Percentiles rank a stretch among this genome's conserved stretches.
Conservation (phyloP, 129 eudicot genomes). For the Helichrysum umbraculigerum region DNA sequence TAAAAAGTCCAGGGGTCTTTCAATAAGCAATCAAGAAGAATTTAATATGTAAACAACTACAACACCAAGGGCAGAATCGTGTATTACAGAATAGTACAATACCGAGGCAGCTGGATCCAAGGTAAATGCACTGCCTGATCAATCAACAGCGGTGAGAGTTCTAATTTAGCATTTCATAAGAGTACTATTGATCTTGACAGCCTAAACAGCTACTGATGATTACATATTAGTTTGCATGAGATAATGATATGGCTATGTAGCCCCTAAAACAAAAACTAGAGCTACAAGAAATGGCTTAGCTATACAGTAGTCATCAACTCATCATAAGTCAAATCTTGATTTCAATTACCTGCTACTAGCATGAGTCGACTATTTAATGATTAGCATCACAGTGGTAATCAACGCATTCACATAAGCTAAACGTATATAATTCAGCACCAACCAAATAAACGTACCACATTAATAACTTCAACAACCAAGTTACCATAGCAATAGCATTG, state of each 20-base stretch:
- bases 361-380: not conserved
- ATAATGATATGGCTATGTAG: not conserved
- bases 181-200: no score
- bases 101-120: not conserved
- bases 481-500: not conserved
- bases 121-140: not conserved
- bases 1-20: not conserved
- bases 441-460: not conserved
- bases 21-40: not conserved
- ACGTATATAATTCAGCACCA: not conserved
- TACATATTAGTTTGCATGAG: not conserved
- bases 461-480: conserved; percentile 8
- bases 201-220: not conserved
- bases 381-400: not conserved
- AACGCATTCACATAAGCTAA: not conserved
- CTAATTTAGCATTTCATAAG: not conserved
- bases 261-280: not conserved
- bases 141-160: not conserved
- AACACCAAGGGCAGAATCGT: not conserved
- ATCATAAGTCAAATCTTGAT: not conserved
- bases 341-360: not conserved
- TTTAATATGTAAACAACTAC: not conserved
- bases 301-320: not conserved
- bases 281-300: not conserved
- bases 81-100: not conserved